These are phyloP conservation scores for Platanthera guangdongensis DNA, from an alignment of 106 monocot genomes.

Conservation along the genomic window DNA sequence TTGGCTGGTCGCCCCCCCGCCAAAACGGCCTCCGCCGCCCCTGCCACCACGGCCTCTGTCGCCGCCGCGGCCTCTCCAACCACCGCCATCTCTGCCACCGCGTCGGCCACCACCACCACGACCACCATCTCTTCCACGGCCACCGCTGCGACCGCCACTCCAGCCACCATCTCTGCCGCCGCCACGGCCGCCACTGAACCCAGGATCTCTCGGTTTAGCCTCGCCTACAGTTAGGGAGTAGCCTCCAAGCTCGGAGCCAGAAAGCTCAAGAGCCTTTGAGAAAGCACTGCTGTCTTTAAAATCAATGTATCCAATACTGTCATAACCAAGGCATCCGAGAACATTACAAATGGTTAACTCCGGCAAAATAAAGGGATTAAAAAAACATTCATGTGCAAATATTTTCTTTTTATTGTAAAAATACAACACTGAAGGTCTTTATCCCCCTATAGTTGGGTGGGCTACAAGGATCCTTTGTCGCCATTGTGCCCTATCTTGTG, in stretches of 20 bases:
- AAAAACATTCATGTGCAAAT: not conserved
- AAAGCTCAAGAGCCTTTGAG: constrained; percentile 14
- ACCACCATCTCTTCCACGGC: constrained; percentile 4
- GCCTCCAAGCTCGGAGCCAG: constrained; percentile 16
- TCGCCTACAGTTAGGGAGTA: constrained; percentile 12
- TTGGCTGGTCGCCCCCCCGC: constrained; percentile 11
- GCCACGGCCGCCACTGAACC: constrained; percentile 4
- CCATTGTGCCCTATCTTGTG: too few relatives aligned
- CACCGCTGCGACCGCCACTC: constrained; percentile 2
- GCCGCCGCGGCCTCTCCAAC: not conserved
- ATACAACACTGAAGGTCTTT: too few relatives aligned
- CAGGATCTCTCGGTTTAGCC: constrained; percentile 9
- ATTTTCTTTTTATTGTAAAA: too few relatives aligned
- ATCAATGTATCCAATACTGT: constrained; percentile 21
- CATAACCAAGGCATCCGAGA: not conserved
- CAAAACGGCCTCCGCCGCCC: not conserved
- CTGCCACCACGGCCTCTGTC: not conserved
- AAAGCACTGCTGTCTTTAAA: constrained; percentile 6
- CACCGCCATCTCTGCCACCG: constrained; percentile 6
- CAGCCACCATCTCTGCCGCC: constrained; percentile 8
- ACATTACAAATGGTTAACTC: not conserved
- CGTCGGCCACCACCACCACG: constrained; percentile 12
- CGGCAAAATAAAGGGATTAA: not conserved
- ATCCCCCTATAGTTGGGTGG: too few relatives aligned
- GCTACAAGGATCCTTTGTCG: too few relatives aligned